Evolutionary conservation across 208 protist species (phyloP).

Genomic region (Trypanosoma mega): DNA sequence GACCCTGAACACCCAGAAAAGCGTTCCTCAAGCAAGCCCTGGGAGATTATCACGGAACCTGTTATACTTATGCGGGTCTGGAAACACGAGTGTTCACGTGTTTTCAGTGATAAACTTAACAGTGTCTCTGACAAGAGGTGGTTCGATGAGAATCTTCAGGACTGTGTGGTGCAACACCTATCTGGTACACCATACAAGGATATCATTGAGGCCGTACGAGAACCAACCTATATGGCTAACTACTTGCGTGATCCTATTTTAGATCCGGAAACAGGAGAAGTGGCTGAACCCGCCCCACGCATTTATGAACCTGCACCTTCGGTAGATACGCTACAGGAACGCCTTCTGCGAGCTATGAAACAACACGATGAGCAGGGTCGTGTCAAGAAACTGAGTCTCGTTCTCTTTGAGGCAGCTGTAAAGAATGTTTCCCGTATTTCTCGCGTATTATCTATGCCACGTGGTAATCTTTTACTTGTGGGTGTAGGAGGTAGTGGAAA

Average conservation of each 20-base stretch:
- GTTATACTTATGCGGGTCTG: constrained; percentile 92
- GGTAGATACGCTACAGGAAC: constrained; percentile 75
- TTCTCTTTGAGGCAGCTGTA: constrained; percentile 95
- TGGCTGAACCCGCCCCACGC: constrained; percentile 87
- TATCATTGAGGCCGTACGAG: constrained; percentile 67
- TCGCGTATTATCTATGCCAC: constrained; percentile 88
- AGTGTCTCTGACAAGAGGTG: constrained; percentile 94
- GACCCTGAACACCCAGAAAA: constrained; percentile 89
- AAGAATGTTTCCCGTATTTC: constrained; percentile 95
- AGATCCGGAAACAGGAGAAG: constrained; percentile 91
- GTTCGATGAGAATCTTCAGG: constrained; percentile 93
- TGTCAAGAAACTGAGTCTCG: constrained; percentile 91
- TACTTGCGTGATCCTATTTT: constrained; percentile 91
- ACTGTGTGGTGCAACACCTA: constrained; percentile 77
- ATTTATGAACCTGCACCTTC: constrained; percentile 94
- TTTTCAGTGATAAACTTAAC: constrained; percentile 97
- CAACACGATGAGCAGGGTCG: constrained; percentile 88
- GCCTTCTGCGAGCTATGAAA: constrained; percentile 79
- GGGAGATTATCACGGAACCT: constrained; percentile 77
- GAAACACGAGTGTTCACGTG: constrained; percentile 97
- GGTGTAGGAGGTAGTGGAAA: constrained; percentile 93
- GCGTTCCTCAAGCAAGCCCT: constrained; percentile 79
- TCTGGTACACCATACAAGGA: constrained; percentile 78
- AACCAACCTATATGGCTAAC: constrained; percentile 93
- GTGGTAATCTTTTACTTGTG: constrained; percentile 94